These are phyloP conservation scores for Phytophthora sp. DNA, from an alignment of 352 stramenopile species.

Conservation along the genomic window DNA sequence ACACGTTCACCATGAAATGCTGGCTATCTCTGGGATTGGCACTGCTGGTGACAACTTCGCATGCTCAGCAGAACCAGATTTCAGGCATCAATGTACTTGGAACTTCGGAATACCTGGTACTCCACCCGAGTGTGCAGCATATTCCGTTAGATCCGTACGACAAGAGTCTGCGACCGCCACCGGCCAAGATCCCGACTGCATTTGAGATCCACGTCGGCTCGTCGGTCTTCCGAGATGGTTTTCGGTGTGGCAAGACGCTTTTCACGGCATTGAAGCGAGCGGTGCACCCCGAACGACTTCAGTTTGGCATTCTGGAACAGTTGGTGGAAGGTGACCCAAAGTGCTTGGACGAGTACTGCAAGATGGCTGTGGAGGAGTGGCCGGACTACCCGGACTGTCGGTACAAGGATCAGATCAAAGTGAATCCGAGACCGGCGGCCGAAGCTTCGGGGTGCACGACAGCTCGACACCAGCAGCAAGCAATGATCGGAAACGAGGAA, in stretches of 20 bases:
- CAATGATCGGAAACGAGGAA: conserved; percentile 69
- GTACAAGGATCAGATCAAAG: conserved; percentile 62
- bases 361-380: conserved; percentile 61
- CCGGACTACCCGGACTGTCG: conserved; percentile 57
- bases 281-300: conserved; percentile 61
- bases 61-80: conserved; percentile 1
- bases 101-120: conserved; percentile 35
- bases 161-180: conserved; percentile 51
- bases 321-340: conserved; percentile 64
- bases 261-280: conserved; percentile 73
- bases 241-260: conserved; percentile 77
- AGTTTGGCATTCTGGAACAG: conserved; percentile 82
- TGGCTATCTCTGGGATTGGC: conserved; percentile 3
- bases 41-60: conserved; percentile 1
- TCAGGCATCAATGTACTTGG: conserved; percentile 51
- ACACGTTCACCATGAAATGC: conserved; percentile 8
- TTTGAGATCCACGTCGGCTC: conserved; percentile 74
- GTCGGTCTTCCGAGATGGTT: conserved; percentile 78
- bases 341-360: conserved; percentile 78
- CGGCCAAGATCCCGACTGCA: conserved; percentile 41
- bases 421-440: conserved; percentile 61
- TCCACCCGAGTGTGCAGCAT: conserved; percentile 75
- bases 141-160: conserved; percentile 44
- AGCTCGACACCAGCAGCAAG: conserved; percentile 75
- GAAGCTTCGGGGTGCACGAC: conserved; percentile 80